These are phyloP conservation scores for Elsinoe arachidis DNA, from an alignment of 2,329 filamentous ascomycete genomes.

Conservation along the genomic window DNA sequence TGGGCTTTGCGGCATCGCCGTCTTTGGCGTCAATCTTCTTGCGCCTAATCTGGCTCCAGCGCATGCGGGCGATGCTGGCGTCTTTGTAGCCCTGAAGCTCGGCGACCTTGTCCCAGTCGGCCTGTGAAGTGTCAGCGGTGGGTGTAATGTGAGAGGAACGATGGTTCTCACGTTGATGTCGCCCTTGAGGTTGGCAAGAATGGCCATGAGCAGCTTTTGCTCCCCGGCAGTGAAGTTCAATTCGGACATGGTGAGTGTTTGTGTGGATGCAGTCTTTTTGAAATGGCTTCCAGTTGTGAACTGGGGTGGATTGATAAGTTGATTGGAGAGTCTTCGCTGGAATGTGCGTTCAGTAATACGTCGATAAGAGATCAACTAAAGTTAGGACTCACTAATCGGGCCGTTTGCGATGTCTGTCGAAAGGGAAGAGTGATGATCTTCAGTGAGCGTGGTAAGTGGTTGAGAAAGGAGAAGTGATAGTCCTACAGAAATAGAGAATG, in stretches of 20 bases:
- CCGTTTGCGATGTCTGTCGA: too few relatives aligned
- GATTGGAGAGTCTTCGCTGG: background rate
- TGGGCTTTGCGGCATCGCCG: conserved; percentile 3
- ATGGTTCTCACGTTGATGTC: conserved; percentile 19
- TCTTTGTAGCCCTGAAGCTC: conserved; percentile 21
- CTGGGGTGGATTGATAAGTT: background rate
- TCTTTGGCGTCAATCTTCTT: conserved; percentile 18
- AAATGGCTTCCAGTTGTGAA: background rate
- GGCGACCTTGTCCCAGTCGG: conserved; percentile 22
- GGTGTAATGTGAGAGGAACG: background rate
- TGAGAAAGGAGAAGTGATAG: too few relatives aligned
- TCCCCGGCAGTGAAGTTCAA: conserved; percentile 19
- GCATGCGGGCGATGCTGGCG: conserved; percentile 18
- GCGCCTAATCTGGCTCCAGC: conserved; percentile 22
- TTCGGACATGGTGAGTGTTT: background rate
- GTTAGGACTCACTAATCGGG: too few relatives aligned
- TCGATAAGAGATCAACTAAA: too few relatives aligned
- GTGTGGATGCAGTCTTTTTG: background rate
- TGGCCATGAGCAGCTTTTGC: conserved; percentile 20
- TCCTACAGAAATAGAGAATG: too few relatives aligned
- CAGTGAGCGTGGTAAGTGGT: too few relatives aligned
- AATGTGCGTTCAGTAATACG: background rate
- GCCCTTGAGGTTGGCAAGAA: conserved; percentile 22
- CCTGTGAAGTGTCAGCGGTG: conserved; percentile 14
- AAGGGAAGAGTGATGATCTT: too few relatives aligned